phyloP scores from a whole-genome alignment of 2,329 filamentous ascomycete genomes.

The Sordariomycetes sp. region DNA sequence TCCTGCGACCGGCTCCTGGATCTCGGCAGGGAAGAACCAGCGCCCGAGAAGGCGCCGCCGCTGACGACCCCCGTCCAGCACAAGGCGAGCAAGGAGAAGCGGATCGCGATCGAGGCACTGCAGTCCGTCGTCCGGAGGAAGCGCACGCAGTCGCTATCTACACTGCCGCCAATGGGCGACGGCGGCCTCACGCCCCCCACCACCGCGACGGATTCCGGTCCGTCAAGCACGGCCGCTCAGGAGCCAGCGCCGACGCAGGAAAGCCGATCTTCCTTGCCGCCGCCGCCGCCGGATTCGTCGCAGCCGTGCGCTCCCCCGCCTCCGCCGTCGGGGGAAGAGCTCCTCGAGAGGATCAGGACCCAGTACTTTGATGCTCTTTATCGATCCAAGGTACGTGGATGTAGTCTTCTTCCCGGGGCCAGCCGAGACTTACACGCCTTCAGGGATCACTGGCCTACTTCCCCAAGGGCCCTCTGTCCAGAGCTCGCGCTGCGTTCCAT shows the following conservation, averaged over 20 bases:
- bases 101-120: constrained; percentile 48
- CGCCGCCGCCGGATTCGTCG: background rate
- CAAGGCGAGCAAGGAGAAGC: constrained; percentile 38
- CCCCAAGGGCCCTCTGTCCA: constrained; percentile 66
- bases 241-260: background rate
- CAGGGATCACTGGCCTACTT: constrained; percentile 72
- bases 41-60: constrained; percentile 8
- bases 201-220: background rate
- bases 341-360: constrained; percentile 40
- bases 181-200: background rate
- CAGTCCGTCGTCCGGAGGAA: constrained; percentile 46
- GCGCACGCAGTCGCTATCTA: constrained; percentile 28
- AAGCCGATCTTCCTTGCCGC: background rate
- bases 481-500: constrained; percentile 59
- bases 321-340: constrained; percentile 1
- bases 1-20: background rate
- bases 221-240: background rate
- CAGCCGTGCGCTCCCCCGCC: background rate
- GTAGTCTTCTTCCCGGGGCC: background rate
- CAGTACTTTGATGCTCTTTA: constrained; percentile 49
- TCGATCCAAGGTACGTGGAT: constrained; percentile 43
- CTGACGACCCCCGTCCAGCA: constrained; percentile 31
- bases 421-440: constrained; percentile 7
- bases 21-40: constrained; percentile 6
- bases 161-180: constrained; percentile 7